These are phyloP conservation scores for Geranium brycei DNA, from an alignment of 345 rosid genomes.

Conservation along the genomic window DNA sequence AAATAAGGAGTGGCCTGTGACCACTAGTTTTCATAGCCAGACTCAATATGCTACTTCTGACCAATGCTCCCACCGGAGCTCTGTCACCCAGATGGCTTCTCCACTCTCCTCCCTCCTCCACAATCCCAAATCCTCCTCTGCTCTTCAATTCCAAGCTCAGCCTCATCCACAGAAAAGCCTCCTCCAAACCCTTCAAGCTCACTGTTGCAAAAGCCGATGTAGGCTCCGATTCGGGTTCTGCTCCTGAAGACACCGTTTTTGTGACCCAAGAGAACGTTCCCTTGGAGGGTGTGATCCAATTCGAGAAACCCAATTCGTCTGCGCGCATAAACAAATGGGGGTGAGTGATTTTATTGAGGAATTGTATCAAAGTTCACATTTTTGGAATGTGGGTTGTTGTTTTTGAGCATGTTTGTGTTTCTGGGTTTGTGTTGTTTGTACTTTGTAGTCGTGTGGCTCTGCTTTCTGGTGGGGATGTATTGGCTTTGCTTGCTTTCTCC, in stretches of 20 bases:
- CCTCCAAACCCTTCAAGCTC: constrained; percentile 17
- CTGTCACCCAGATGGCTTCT: constrained; percentile 24
- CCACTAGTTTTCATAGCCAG: neutral
- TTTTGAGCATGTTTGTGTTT: neutral
- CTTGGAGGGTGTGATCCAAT: constrained; percentile 84
- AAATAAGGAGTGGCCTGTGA: too few species aligned
- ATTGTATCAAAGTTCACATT: neutral
- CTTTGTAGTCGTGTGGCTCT: constrained; percentile 51
- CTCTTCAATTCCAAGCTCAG: constrained; percentile 19
- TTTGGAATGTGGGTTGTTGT: neutral
- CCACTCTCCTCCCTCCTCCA: constrained; percentile 21
- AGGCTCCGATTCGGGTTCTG: constrained; percentile 27
- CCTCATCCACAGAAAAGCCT: constrained; percentile 9
- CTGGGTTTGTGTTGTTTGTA: neutral
- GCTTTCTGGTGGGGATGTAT: constrained; percentile 85
- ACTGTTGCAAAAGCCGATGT: constrained; percentile 54
- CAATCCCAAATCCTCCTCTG: constrained; percentile 20
- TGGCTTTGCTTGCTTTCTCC: constrained; percentile 65
- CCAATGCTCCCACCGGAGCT: constrained; percentile 40
- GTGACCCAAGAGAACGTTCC: constrained; percentile 59
- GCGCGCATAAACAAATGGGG: constrained; percentile 59
- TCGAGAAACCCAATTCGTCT: constrained; percentile 52
- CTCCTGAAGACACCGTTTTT: constrained; percentile 30
- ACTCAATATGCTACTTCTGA: constrained; percentile 34
- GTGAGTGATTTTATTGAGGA: constrained; percentile 17